Evolutionary conservation across 1,284 basidiomycete genomes (phyloP).

Genomic region (Moniliella sp.): DNA sequence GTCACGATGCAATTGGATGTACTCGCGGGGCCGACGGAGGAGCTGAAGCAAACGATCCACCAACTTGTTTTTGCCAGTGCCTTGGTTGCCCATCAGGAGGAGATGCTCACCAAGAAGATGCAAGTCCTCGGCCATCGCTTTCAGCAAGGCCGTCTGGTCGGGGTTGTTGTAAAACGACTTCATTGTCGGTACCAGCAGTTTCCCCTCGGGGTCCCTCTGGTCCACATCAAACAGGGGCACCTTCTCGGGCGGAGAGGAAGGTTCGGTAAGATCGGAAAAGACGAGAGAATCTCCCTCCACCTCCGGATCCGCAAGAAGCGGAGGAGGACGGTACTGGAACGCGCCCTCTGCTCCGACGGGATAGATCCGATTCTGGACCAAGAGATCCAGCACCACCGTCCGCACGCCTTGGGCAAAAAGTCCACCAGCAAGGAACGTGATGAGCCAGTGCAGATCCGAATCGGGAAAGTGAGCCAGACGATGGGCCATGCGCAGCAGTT

Average conservation of each 20-base stretch:
- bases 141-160: conserved; percentile 26
- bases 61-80: conserved; percentile 35
- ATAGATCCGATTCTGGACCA: conserved; percentile 19
- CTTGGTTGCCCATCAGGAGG: conserved; percentile 34
- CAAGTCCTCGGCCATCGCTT: conserved; percentile 32
- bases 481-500: conserved; percentile 29
- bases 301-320: conserved; percentile 11
- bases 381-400: conserved; percentile 19
- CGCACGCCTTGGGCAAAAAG: conserved; percentile 32
- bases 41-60: conserved; percentile 33
- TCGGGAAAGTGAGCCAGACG: conserved; percentile 25
- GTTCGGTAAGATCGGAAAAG: conserved; percentile 7
- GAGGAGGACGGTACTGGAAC: conserved; percentile 13
- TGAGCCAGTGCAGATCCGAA: conserved; percentile 17
- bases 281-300: conserved; percentile 6
- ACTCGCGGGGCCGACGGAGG: conserved; percentile 32
- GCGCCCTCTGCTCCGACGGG: conserved; percentile 22
- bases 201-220: conserved; percentile 22
- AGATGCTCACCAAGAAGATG: conserved; percentile 30
- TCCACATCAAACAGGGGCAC: conserved; percentile 23
- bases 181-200: conserved; percentile 26
- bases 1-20: conserved; percentile 34
- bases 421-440: conserved; percentile 30
- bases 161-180: conserved; percentile 32
- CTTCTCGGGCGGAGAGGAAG: conserved; percentile 3